These are phyloP conservation scores for Artomyces pyxidatus DNA, from an alignment of 768 basidiomycete genomes.

Conservation along the genomic window DNA sequence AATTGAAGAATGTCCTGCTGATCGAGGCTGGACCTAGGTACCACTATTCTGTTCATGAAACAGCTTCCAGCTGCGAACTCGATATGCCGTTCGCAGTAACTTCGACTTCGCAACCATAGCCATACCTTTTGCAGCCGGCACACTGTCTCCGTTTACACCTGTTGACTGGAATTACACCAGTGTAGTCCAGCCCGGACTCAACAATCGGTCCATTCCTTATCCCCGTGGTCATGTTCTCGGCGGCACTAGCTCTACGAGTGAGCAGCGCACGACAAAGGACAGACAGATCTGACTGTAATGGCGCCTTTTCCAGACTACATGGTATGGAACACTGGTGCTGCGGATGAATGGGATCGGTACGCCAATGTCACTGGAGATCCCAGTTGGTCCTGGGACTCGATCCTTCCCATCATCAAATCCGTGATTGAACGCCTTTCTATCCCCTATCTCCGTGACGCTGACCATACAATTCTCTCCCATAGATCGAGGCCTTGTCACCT, in stretches of 20 bases:
- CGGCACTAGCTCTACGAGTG: slow-evolving; percentile 1
- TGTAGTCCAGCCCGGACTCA: neutral
- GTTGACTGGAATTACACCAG: slow-evolving; percentile 5
- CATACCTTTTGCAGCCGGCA: neutral
- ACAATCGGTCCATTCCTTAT: slow-evolving; percentile 2
- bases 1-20: neutral
- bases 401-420: slow-evolving; percentile 1
- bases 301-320: slow-evolving; percentile 16
- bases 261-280: neutral
- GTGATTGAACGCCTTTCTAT: neutral
- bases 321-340: slow-evolving; percentile 21
- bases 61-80: neutral
- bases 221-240: slow-evolving; percentile 1
- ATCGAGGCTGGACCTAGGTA: neutral
- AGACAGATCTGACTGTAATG: neutral
- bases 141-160: neutral
- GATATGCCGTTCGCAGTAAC: neutral
- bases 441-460: neutral
- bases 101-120: neutral
- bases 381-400: slow-evolving; percentile 16
- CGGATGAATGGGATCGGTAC: slow-evolving; percentile 19
- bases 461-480: neutral
- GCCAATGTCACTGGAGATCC: slow-evolving; percentile 20
- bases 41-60: neutral
- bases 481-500: slow-evolving; percentile 25